phyloP scores from a whole-genome alignment of 2,329 filamentous ascomycete species.

The Aurifilum marmelostoma region DNA sequence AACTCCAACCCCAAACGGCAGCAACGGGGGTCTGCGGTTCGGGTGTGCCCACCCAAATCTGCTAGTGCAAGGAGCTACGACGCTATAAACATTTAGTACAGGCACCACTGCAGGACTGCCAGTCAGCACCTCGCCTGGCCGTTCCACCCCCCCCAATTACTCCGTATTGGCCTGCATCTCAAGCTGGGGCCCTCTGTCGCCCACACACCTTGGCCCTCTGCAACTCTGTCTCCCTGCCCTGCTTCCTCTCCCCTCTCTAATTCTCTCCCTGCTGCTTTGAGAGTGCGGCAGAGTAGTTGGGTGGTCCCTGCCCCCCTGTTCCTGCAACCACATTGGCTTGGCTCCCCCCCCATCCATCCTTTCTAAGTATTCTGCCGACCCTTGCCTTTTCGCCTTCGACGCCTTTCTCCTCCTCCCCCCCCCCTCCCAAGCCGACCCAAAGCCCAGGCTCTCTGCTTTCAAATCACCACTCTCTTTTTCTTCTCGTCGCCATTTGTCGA shows the following conservation, averaged over 20 bases:
- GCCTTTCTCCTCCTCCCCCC: slow-evolving; percentile 1
- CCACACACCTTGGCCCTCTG: background rate
- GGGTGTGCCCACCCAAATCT: slow-evolving; percentile 17
- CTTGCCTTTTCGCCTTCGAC: slow-evolving; percentile 1
- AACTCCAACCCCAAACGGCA: slow-evolving; percentile 3
- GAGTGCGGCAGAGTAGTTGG: background rate
- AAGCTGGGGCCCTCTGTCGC: background rate
- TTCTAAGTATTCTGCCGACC: background rate
- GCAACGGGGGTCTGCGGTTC: slow-evolving; percentile 3
- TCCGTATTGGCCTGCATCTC: background rate
- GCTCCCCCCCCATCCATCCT: background rate
- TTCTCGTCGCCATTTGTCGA: slow-evolving; percentile 8
- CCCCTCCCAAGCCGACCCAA: background rate
- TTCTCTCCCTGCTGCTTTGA: background rate
- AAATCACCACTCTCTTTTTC: slow-evolving; percentile 19
- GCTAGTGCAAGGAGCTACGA: slow-evolving; percentile 21
- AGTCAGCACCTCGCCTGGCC: slow-evolving; percentile 7
- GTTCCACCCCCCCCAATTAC: background rate
- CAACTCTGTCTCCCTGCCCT: background rate
- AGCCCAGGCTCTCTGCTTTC: slow-evolving; percentile 23
- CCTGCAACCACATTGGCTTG: slow-evolving; percentile 5
- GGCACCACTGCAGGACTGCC: slow-evolving; percentile 12
- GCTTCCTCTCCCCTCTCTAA: no score
- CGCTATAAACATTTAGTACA: slow-evolving; percentile 16
- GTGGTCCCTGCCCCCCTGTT: background rate